phyloP scores from a whole-genome alignment of 2,329 filamentous ascomycete species.

The Trichoderma atrobrunneum region DNA sequence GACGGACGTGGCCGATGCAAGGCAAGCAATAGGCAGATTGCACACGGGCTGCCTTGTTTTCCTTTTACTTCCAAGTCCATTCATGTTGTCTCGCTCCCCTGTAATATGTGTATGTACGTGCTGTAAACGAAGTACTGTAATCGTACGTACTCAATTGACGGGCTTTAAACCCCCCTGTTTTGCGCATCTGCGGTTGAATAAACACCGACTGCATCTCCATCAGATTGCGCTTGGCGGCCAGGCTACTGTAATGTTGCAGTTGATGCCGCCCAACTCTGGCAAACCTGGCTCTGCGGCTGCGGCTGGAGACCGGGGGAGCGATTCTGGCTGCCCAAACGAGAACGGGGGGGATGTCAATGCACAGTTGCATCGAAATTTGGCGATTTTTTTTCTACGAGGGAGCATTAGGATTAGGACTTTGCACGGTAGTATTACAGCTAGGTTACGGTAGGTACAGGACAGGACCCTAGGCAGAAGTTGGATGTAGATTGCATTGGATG shows the following conservation, averaged over 20 bases:
- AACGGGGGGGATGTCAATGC: not conserved
- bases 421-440: not conserved
- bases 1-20: constrained; percentile 3
- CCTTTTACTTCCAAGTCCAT: not conserved
- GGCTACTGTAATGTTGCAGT: not conserved
- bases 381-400: not conserved
- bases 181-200: not conserved
- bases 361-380: not conserved
- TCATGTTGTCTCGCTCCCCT: not conserved
- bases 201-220: not conserved
- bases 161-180: not conserved
- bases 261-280: not conserved
- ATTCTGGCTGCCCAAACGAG: not conserved
- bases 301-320: not conserved
- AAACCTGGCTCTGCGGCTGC: not conserved
- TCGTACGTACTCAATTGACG: not conserved
- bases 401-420: not conserved
- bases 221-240: not conserved
- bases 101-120: not conserved
- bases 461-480: not conserved
- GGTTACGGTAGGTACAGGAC: too few relatives aligned
- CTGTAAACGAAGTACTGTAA: not conserved
- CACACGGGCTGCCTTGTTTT: not conserved
- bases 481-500: not conserved
- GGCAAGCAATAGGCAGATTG: not conserved